Percentiles rank a stretch among this genome's conserved stretches.
Evolutionary conservation across 345 rosid genomes (phyloP).

Genomic region (Linum usitatissimum): DNA sequence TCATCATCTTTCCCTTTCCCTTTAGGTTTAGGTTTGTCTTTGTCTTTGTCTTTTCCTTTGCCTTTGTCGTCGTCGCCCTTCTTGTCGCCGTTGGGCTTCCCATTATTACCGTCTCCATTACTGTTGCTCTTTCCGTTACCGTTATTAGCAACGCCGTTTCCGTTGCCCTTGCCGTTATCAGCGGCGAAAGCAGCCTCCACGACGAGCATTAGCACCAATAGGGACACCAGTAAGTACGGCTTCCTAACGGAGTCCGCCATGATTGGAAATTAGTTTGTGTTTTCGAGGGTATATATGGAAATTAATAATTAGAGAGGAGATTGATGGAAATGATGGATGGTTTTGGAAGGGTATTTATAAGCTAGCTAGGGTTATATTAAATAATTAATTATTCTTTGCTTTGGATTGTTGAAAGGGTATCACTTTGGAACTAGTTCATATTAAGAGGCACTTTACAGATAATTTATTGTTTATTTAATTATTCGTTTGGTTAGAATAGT

Average conservation of each 20-base stretch:
- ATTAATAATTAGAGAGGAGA: no score
- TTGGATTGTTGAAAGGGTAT: no score
- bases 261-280: background rate
- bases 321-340: no score
- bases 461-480: no score
- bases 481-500: no score
- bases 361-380: no score
- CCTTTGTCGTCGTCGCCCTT: background rate
- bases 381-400: no score
- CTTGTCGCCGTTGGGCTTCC: slow-evolving; percentile 1
- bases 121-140: background rate
- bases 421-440: no score
- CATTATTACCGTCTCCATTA: background rate
- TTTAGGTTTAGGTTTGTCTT: background rate
- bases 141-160: background rate
- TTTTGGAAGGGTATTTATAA: no score
- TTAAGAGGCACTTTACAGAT: no score
- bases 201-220: slow-evolving; percentile 30
- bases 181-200: slow-evolving; percentile 19
- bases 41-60: slow-evolving; percentile 12
- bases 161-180: slow-evolving; percentile 6
- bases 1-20: background rate
- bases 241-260: background rate
- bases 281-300: no score
- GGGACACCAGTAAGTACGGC: slow-evolving; percentile 18